A percentile compares a stretch with the other conserved stretches of the same genome.
phyloP scores from a whole-genome alignment of 768 basidiomycete species.

The Dacryopinax spathularia region DNA sequence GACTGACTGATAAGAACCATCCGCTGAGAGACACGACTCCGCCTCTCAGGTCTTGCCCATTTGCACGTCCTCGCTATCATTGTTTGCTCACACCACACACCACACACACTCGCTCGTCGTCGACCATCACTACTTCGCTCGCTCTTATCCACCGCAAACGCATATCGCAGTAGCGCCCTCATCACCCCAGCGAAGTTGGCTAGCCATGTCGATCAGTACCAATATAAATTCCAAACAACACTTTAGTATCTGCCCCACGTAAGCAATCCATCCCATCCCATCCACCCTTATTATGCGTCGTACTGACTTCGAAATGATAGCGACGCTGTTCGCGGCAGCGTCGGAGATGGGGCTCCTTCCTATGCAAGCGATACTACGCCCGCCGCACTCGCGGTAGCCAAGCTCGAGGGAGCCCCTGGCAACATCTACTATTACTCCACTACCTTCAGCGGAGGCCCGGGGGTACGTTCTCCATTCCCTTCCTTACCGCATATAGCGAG shows the following conservation, averaged over 20 bases:
- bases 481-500: not conserved
- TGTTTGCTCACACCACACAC: no score
- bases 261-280: constrained; percentile 19
- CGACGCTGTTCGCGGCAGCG: constrained; percentile 82
- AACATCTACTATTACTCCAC: constrained; percentile 85
- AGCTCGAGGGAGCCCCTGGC: constrained; percentile 56
- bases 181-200: constrained; percentile 6
- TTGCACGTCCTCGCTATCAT: not conserved
- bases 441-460: constrained; percentile 86
- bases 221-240: constrained; percentile 58
- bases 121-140: not conserved
- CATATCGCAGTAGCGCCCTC: not conserved
- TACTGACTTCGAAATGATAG: constrained; percentile 29
- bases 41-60: not conserved
- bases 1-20: not conserved
- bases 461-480: constrained; percentile 36
- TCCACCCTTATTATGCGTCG: not conserved
- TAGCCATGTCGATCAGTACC: constrained; percentile 60
- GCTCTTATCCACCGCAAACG: no score
- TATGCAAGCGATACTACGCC: constrained; percentile 45
- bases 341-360: constrained; percentile 89
- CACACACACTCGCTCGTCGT: not conserved
- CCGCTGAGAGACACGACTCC: not conserved
- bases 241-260: constrained; percentile 96
- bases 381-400: constrained; percentile 75